These are phyloP conservation scores for Leishmania major DNA, from an alignment of 208 protist genomes.

Conservation along the genomic window DNA sequence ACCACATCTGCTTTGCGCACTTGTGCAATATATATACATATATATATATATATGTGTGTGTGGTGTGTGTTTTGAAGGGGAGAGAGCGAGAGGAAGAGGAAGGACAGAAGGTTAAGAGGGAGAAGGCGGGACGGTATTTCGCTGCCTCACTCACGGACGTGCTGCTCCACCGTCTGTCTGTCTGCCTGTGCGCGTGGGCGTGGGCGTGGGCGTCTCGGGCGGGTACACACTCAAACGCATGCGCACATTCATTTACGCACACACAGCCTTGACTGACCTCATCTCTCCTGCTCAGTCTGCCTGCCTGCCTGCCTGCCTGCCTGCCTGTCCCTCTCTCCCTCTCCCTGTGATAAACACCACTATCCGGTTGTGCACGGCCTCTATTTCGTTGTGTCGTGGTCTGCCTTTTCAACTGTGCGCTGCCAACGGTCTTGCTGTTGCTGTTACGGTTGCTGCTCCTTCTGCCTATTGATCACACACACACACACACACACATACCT, in stretches of 20 bases:
- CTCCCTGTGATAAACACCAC: neutral
- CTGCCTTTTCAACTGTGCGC: no score
- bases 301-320: no score
- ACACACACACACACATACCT: no score
- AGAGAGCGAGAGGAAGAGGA: neutral
- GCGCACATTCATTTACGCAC: neutral
- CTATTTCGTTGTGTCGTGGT: neutral
- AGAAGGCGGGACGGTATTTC: no score
- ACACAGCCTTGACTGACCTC: neutral
- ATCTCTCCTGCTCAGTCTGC: neutral
- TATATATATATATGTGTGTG: no score
- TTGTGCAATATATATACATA: neutral
- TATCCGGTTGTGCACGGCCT: neutral
- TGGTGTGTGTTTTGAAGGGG: no score
- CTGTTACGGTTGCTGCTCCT: no score
- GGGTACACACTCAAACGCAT: neutral
- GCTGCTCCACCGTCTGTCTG: no score
- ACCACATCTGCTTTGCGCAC: neutral
- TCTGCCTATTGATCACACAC: no score
- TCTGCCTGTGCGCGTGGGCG: neutral
- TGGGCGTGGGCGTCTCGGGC: neutral
- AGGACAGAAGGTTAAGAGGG: no score
- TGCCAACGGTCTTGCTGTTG: no score
- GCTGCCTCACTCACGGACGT: no score
- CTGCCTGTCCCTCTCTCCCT: neutral